Evolutionary conservation across 2,329 filamentous ascomycete genomes (phyloP), one percentile per base, ranked within the genome.

Genomic region (Neonectria coccinea): DNA sequence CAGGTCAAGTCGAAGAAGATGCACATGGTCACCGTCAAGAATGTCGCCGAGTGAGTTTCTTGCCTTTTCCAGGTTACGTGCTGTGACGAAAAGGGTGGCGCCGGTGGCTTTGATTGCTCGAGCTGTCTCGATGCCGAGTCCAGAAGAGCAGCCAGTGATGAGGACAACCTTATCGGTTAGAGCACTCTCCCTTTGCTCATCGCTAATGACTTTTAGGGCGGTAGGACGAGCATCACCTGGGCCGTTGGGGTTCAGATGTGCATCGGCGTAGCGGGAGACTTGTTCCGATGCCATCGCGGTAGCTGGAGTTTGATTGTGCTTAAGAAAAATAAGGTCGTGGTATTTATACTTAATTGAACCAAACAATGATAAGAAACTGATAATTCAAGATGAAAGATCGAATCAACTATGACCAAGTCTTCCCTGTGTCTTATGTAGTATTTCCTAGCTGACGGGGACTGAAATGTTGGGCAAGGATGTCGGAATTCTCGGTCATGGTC

Each of bases 41-140:
- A 73, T 59, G 3, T 55, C 65, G 0, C 63, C 52, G 2, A 70
- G 65, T 5, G 69, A 72, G 2, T 62, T 45, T 39, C 55, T 55
- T 1, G 72, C 73, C 51, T 75, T 75, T 9, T 68, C 64, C 9
- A 74, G 42, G 29, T 74, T 63, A 12, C 74, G 70, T 12, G 70
- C 70, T 4, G 72, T 73, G 25, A 75, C 47, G 27, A 70, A 75
- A 25, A 76, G 54, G 5, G 51, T 71, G 10, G 68, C 65, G 18
- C 74, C 73, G 1, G 84, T 82, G 11, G 77, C 71, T 22, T 77
- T 71, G 20, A 86, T 75, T 2, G 83, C 83, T 12, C 77, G 76
- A 2, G 77, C 79, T 2, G 82, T 84, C 63, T 84, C 81, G 22
- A 82, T 67, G 2, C 82, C 83, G 14, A 85, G 72, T 0, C 82